Evolutionary conservation across 2,329 filamentous ascomycete species (phyloP), one percentile per base, ranked within the genome.

Genomic region (Talaromyces sp.): DNA sequence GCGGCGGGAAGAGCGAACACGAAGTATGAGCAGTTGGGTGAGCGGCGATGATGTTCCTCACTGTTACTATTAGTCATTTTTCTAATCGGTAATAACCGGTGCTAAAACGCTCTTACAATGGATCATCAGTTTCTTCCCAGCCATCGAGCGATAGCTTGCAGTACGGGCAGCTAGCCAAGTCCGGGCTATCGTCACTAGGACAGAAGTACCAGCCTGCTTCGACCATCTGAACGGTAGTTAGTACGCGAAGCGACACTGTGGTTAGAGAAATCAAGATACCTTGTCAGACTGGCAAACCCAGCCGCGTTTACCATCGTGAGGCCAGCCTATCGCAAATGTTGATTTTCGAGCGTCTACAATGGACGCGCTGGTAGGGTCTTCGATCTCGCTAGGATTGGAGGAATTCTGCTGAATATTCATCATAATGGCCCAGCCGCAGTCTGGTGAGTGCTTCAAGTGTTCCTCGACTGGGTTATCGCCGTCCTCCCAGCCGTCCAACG

Each of bases 131-230:
- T 1, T 89, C 88, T 71, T 97, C 94, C 94, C 95, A 99, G 7
- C 92, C 92, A 73, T 97, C 93, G 11, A 99, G 83, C 11, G 89
- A 91, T 17, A 97, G 78, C 60, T 89, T 86, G 77, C 94, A 99
- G 76, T 97, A 97, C 29, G 90, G 83, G 72, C 94, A 99, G 11
- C 89, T 94, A 10, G 91, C 90, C 77, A 93, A 90, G 73, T 99
- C 94, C 65, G 94, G 88, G 12, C 87, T 91, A 50, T 93, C 91
- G 50, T 85, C 78, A 6, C 86, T 90, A 0, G 94, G 92, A 26
- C 92, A 95, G 75, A 92, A 97, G 71, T 89, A 92, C 92, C 93
- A 99, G 11, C 94, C 94, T 29, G 91, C 90, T 65, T 93, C 90
- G 35, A 91, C 91, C 79, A 97, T 87, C 87, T 94, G 67, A 59